Conservation (phyloP, 768 basidiomycete species). For the Ephemerocybe angulata region DNA sequence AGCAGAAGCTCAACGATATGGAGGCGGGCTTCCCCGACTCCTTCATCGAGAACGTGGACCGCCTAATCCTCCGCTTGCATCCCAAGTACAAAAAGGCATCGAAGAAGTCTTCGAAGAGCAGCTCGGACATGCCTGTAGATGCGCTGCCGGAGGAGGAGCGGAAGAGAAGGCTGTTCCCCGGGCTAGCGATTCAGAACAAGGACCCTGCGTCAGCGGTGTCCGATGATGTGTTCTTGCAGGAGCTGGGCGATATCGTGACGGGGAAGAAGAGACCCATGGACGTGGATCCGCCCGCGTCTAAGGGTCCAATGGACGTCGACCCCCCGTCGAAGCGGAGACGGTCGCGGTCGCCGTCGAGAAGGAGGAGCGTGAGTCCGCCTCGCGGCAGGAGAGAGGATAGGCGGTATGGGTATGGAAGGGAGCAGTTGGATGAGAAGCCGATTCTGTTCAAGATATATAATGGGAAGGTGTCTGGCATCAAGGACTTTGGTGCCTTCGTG, state of each 20-base stretch:
- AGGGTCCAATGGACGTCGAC: conserved; percentile 38
- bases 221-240: conserved; percentile 82
- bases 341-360: conserved; percentile 60
- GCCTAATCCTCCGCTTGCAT: conserved; percentile 90
- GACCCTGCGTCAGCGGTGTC: conserved; percentile 55
- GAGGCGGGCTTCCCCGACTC: conserved; percentile 87
- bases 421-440: conserved; percentile 70
- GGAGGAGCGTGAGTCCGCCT: conserved; percentile 36
- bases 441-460: conserved; percentile 93
- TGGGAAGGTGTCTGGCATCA: conserved; percentile 79
- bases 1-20: conserved; percentile 67
- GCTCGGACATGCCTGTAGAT: conserved; percentile 40
- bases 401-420: conserved; percentile 23
- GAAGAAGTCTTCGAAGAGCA: conserved; percentile 34
- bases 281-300: conserved; percentile 24
- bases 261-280: conserved; percentile 48
- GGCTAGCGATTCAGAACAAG: conserved; percentile 77
- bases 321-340: conserved; percentile 58
- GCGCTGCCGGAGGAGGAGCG: conserved; percentile 63
- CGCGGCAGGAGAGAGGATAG: conserved; percentile 31
- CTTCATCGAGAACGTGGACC: conserved; percentile 89
- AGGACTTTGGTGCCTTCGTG: conserved; percentile 97
- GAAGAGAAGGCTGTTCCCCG: conserved; percentile 85
- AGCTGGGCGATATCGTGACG: conserved; percentile 86
- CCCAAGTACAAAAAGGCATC: conserved; percentile 96